Conservation (phyloP, 495 filamentous ascomycete species). For the Beverwykella pulmonaria region DNA sequence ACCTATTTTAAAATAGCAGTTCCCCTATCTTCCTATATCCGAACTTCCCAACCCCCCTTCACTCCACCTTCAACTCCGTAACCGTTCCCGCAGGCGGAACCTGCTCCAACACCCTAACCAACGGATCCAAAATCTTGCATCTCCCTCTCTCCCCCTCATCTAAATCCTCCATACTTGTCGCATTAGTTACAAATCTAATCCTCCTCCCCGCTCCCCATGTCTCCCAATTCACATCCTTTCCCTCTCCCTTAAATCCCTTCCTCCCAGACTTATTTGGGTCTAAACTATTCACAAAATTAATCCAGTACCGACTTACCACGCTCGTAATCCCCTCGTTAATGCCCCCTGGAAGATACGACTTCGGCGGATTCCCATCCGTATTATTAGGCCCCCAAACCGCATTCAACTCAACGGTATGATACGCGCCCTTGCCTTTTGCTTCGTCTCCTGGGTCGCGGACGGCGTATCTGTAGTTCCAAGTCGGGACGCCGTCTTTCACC, state of each 20-base stretch:
- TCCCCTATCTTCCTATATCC: no score
- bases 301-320: conserved; percentile 41
- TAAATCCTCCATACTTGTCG: conserved; percentile 62
- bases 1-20: no score
- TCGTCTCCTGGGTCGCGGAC: conserved; percentile 57
- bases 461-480: conserved; percentile 69
- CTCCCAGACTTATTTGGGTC: conserved; percentile 37
- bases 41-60: no score
- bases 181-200: conserved; percentile 58
- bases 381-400: conserved; percentile 63
- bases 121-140: conserved; percentile 55
- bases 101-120: conserved; percentile 15
- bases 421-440: conserved; percentile 58
- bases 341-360: conserved; percentile 53
- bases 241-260: background rate
- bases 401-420: conserved; percentile 63
- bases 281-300: conserved; percentile 38
- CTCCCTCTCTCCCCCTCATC: conserved; percentile 50
- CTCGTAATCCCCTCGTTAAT: conserved; percentile 40
- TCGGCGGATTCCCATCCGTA: conserved; percentile 49
- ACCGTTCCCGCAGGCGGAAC: background rate
- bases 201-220: conserved; percentile 50
- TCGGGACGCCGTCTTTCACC: conserved; percentile 43
- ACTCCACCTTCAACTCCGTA: conserved; percentile 4
- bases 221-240: conserved; percentile 37